Conservation (phyloP, 2,329 filamentous ascomycete species). For the Penicillium sp. region DNA sequence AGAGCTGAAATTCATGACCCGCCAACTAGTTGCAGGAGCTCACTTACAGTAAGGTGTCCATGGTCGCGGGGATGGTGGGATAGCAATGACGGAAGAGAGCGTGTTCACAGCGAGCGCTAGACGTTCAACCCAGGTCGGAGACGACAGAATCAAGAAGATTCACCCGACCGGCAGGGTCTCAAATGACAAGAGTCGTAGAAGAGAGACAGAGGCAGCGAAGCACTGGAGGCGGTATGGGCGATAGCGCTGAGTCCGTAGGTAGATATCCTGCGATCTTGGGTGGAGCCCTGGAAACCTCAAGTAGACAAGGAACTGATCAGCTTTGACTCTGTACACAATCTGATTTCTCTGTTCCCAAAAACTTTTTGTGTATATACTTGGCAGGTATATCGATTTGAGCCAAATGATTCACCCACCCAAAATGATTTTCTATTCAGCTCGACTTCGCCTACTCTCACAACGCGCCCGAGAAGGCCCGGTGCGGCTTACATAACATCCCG, state of each 20-base stretch:
- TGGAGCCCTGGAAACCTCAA: background rate
- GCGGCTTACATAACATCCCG: constrained; percentile 20
- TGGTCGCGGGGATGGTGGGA: constrained; percentile 21
- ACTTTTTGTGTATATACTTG: background rate
- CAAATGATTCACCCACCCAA: background rate
- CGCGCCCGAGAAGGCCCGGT: background rate
- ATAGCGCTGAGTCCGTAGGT: constrained; percentile 7
- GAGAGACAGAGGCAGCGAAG: constrained; percentile 1
- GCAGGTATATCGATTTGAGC: background rate
- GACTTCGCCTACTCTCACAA: background rate
- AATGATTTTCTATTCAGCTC: background rate
- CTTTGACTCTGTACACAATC: background rate
- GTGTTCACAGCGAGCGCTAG: background rate
- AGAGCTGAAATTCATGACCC: background rate
- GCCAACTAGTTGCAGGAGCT: background rate
- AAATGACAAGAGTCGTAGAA: background rate
- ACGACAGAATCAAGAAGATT: background rate
- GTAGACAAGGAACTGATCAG: background rate
- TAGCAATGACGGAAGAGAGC: constrained; percentile 6
- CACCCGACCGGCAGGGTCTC: background rate
- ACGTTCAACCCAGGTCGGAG: background rate
- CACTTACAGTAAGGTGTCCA: constrained; percentile 52
- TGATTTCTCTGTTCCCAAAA: background rate
- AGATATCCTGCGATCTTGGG: constrained; percentile 6
- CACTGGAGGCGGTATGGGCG: constrained; percentile 17